Base-by-base conservation (phyloP, 805 yeast species). In the Torulaspora microellipsoides region DNA sequence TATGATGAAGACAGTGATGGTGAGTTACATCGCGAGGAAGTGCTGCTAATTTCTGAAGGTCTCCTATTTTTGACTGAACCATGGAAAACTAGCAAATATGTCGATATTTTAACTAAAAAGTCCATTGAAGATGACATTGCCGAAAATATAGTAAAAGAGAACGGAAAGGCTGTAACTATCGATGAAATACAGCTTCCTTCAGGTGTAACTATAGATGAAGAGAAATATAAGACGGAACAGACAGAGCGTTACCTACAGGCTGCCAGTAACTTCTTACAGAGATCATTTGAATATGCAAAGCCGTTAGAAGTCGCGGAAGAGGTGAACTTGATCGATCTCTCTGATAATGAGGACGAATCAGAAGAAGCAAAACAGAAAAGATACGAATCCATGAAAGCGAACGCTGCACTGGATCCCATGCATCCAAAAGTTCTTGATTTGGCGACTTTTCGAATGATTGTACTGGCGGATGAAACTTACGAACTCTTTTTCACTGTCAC, bases 381-480 rank as follows among this genome's bases (percentile, higher is more conserved):
- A 35, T 49, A 53, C 36, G 57, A 56, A n/a, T 58, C 64, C 15
- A 48, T 77, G 34, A 71, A 71, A 23, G 88, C 87, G 38, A 88
- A 89, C 58, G 86, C 80, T 4, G 96, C 95, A 0, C 67, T 88
- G 31, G 86, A 88, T 58, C 96, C 96, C 3, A 72, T 76, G 27
- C 77, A 81, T 27, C 95, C 95, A 1, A 79, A 83, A 8, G 78
- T 69, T 45, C 73, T 90, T 40, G 85, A 84, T 41, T 68, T 88
- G 13, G 87, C 98, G 0, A 89, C 96, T 0, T 91, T 91, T 67
- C 71, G 98, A 49, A 91, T 91, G 99, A 95, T 93, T 1, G 69
- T 93, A 5, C 69, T 91, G 5, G 97, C 98, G 0, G 96, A 90
- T 61, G 98, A 89, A 57, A 85, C 96, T 0, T 84, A 88, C 53